phyloP scores from a whole-genome alignment of 2,329 filamentous ascomycete species.

The Penicillium corylophilum region DNA sequence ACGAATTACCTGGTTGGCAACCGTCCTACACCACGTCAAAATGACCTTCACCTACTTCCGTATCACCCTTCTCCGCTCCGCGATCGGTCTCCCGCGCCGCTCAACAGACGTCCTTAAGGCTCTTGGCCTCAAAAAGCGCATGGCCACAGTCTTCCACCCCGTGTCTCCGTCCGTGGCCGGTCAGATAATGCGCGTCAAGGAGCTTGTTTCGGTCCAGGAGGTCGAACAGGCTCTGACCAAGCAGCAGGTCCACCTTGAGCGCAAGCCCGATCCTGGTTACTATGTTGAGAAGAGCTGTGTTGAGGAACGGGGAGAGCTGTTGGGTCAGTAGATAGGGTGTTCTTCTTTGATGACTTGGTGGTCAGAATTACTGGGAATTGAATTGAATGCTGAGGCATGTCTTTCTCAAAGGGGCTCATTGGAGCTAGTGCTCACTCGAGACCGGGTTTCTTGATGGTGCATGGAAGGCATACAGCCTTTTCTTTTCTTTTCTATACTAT shows the following conservation, averaged over 20 bases:
- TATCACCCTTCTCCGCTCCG: conserved; percentile 84
- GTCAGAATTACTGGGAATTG: not conserved
- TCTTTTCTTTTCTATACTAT: not conserved
- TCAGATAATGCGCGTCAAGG: conserved; percentile 92
- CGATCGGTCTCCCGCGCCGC: conserved; percentile 81
- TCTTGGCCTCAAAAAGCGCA: conserved; percentile 79
- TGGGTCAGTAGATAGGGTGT: conserved; percentile 14
- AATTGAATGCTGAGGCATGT: not conserved
- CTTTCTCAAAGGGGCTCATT: not conserved
- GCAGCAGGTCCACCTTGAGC: conserved; percentile 66
- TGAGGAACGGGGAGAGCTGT: conserved; percentile 26
- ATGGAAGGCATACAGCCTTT: not conserved
- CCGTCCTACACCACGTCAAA: conserved; percentile 6
- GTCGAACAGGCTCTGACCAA: conserved; percentile 65
- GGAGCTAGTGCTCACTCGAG: not conserved
- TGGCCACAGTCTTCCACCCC: conserved; percentile 85
- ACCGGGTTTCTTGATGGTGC: not conserved
- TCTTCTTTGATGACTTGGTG: not conserved
- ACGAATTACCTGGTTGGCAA: not conserved
- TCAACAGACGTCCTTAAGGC: conserved; percentile 78
- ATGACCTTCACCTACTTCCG: conserved; percentile 88
- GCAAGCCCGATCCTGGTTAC: conserved; percentile 77
- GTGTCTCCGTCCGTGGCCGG: conserved; percentile 78
- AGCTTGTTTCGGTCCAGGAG: conserved; percentile 80
- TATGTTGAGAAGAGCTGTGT: conserved; percentile 63